These are phyloP conservation scores for Cladorrhinum sp. DNA, from an alignment of 2,329 filamentous ascomycete genomes.

Conservation along the genomic window DNA sequence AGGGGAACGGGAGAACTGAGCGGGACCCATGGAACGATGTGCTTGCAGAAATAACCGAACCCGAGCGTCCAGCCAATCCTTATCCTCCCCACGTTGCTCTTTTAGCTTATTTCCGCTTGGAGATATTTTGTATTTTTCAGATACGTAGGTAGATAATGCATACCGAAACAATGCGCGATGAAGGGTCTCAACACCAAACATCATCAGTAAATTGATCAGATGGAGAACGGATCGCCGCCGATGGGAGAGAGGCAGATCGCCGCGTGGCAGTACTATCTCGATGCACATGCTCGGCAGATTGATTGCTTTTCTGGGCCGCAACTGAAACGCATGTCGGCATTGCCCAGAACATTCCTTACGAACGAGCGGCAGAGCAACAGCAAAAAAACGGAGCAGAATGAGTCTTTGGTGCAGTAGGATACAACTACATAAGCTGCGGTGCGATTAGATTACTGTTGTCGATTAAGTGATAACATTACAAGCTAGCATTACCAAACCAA, in stretches of 20 bases:
- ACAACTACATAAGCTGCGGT: neutral
- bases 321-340: neutral
- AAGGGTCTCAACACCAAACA: too few relatives aligned
- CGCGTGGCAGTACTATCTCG: neutral
- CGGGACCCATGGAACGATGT: constrained; percentile 20
- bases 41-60: constrained; percentile 15
- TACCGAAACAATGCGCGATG: too few relatives aligned
- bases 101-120: neutral
- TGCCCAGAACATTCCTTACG: neutral
- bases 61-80: constrained; percentile 12
- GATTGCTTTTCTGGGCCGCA: neutral
- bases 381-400: too few relatives aligned
- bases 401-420: too few relatives aligned
- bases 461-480: neutral
- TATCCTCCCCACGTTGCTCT: neutral
- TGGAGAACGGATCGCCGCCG: neutral
- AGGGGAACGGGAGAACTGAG: constrained; percentile 9
- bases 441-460: neutral
- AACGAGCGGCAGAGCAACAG: neutral
- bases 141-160: neutral
- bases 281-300: constrained; percentile 1
- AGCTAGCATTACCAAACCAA: neutral
- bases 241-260: neutral
- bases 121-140: neutral
- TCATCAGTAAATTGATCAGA: neutral